Evolutionary conservation across 2,329 filamentous ascomycete genomes (phyloP), one percentile per base, ranked within the genome.

Genomic region (Scopulariopsis brevicaulis): DNA sequence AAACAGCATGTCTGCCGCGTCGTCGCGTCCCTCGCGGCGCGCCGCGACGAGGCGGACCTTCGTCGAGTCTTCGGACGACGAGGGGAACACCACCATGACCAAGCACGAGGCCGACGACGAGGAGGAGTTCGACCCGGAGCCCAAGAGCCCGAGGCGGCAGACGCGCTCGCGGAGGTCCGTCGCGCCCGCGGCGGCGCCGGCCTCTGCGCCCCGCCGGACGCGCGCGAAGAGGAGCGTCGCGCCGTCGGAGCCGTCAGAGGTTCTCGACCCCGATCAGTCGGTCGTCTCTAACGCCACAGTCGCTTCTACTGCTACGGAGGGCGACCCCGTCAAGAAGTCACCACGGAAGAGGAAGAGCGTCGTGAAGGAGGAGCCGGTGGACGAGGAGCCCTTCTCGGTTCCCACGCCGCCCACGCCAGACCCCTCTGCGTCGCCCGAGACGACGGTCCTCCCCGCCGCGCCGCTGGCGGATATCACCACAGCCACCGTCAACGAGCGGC

Each of bases 11-110:
- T 18, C 56, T 28, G 64, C 65, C 60, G 73, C 74, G 71, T 69
- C 72, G 60, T 68, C 74, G 57, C 72, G 73, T 58, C 67, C 71
- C 55, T 66, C 71, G 57, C 65, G 73, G 65, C 71, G 72, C 67
- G 70, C 74, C 60, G 76, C 77, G 43, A 71, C 87, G 56, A 82
- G 90, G 67, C 84, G 86, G 65, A 87, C 85, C 64, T 82, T 87
- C 55, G 79, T 95, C 54, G 75, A 92, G 60, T 90, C 95, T 63
- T 90, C 85, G 10, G 90, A 93, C 50, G 90, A 95, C 59, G 88
- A 90, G 58, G 72, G 78, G 46, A 75, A 81, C 64, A 76, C 79
- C 61, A 77, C 82, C 65, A 78, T 81, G 56, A 74, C 68, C 50
- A 69, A 64, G 52, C 69, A 67, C 60, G 77, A 82, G 18, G 80